Base-by-base conservation (phyloP, 164 flowering plant species). In the Cinnamomum micranthum region DNA sequence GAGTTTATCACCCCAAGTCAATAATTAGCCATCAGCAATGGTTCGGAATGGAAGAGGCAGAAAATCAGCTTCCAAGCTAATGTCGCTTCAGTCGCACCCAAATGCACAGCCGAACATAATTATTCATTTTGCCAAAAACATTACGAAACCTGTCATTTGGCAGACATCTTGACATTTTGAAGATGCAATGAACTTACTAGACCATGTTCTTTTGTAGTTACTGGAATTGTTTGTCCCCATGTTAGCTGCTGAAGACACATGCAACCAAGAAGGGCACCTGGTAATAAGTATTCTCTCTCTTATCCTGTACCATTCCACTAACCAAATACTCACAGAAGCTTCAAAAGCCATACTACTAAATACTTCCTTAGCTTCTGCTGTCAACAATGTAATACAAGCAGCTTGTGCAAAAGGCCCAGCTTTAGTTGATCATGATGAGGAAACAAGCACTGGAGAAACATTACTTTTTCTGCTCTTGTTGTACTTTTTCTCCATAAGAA, bases 391-490 rank as follows among this genome's bases (percentile, higher is more conserved):
- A 27, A 70, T 90, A 55, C 74, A 80, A 58, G 84, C 79, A 76
- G 88, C 91, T 64, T 84, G 90, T 76, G 79, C 84, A 41, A 91
- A 84, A 76, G 97, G 95, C 23, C 87, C 88, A 60, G 86, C 91
- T 73, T 74, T 92, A 76, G 35, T 60, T 78, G 90, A 90, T 65
- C 82, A 81, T 35, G 87, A 91, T 68, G 92, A 86, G 77, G 86
- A 79, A 79, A 85, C 95, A 73, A 80, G 75, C 78, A 71, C 75
- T 15, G 97, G 88, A 41, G 84, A 89, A 78, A 78, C 79, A 55
- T 71, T 92, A 52, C 78, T 82, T 65, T 85, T 81, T 78, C 73
- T 87, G 68, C 92, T 95, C 73, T 65, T 88, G 25, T 81, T 93
- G 1, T 77, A 80, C 68, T 89, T 76, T 77, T 93, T 90, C 77